Evolutionary conservation across 73 alveolate species (phyloP).

Genomic region (Uronychia setigera): DNA sequence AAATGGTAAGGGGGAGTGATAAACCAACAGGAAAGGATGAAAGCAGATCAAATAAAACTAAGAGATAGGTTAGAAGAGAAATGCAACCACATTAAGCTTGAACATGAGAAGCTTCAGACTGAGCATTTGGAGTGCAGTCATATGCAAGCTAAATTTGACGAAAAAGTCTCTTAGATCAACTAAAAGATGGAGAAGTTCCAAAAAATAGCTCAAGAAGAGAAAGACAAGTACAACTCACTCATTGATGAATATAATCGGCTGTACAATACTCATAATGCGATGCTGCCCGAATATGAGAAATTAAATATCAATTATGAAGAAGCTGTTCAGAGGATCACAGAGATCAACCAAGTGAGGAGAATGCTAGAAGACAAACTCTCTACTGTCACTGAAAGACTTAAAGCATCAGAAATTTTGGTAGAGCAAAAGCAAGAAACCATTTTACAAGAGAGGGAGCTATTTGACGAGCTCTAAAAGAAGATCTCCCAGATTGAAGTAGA

Average conservation of each 20-base stretch:
- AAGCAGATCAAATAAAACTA: background rate
- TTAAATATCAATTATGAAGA: background rate
- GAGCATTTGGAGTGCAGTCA: background rate
- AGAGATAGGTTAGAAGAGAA: background rate
- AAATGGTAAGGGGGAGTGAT: too few species aligned
- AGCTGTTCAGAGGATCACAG: background rate
- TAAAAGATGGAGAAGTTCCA: background rate
- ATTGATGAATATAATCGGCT: background rate
- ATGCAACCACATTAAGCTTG: background rate
- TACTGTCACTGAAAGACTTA: background rate
- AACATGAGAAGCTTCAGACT: background rate
- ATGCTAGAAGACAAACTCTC: background rate
- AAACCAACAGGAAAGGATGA: background rate
- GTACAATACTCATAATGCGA: background rate
- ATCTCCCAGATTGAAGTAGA: background rate
- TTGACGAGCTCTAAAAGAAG: background rate
- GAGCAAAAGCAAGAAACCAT: background rate
- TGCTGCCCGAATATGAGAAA: background rate
- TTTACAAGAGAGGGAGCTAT: background rate
- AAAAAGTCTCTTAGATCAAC: background rate
- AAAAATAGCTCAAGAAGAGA: background rate
- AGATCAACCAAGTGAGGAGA: background rate
- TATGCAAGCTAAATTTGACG: background rate
- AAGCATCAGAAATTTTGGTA: background rate
- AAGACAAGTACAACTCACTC: background rate